Evolutionary conservation across 257 asterid species (phyloP).

Genomic region (Ocimum tenuiflorum): DNA sequence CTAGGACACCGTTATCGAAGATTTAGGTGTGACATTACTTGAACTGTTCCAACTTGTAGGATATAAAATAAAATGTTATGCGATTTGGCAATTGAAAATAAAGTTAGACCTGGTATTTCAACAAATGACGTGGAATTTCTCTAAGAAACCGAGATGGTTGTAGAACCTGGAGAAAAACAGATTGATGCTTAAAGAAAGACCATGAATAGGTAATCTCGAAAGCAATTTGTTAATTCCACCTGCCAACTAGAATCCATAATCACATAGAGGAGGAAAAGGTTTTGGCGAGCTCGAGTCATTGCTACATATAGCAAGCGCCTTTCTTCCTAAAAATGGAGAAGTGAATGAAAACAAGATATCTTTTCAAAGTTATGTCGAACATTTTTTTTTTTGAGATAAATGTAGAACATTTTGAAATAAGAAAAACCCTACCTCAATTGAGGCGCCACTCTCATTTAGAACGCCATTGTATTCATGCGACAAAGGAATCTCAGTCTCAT

Average conservation of each 20-base stretch:
- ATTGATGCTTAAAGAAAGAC: constrained; percentile 20
- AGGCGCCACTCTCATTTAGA: constrained; percentile 47
- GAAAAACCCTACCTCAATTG: constrained; percentile 58
- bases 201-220: constrained; percentile 16
- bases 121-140: constrained; percentile 80
- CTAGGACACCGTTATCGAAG: neutral
- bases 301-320: constrained; percentile 89
- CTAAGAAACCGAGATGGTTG: constrained; percentile 91
- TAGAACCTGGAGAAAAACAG: constrained; percentile 53
- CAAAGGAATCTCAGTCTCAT: constrained; percentile 90
- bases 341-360: constrained; percentile 19
- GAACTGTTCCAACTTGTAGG: neutral
- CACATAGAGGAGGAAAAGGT: constrained; percentile 64
- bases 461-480: constrained; percentile 73
- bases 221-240: constrained; percentile 36
- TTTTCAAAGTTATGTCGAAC: neutral
- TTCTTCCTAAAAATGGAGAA: constrained; percentile 62
- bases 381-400: no score
- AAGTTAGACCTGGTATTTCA: constrained; percentile 52
- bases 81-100: constrained; percentile 7
- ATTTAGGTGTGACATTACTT: neutral
- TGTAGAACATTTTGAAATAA: constrained; percentile 2
- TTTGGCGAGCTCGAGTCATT: constrained; percentile 90
- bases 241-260: constrained; percentile 89
- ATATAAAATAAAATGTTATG: neutral